phyloP scores from a whole-genome alignment of 2,329 filamentous ascomycete genomes.

The Pezicula carpinea region DNA sequence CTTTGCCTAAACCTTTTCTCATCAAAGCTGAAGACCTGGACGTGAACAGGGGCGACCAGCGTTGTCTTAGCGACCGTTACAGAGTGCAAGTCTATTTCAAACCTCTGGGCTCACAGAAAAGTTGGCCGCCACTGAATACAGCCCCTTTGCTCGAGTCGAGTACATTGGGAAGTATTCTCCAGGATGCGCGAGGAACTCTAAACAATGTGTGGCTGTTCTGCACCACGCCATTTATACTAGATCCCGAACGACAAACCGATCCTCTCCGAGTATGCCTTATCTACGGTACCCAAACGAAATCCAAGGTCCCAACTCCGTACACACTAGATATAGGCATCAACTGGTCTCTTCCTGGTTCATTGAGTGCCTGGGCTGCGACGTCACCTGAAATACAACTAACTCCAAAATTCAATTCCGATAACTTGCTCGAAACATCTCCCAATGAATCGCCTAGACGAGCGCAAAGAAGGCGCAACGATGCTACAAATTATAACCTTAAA shows the following conservation, averaged over 20 bases:
- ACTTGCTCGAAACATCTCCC: constrained; percentile 22
- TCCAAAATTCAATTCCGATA: not conserved
- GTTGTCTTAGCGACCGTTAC: constrained; percentile 18
- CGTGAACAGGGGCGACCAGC: constrained; percentile 11
- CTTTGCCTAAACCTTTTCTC: constrained; percentile 14
- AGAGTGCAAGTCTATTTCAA: constrained; percentile 13
- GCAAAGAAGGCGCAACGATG: constrained; percentile 16
- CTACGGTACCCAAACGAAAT: constrained; percentile 4
- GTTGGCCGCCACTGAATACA: constrained; percentile 20
- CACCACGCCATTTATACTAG: not conserved
- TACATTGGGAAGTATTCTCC: constrained; percentile 2
- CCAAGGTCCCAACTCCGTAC: constrained; percentile 1
- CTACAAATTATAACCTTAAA: constrained; percentile 52
- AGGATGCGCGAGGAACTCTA: not conserved
- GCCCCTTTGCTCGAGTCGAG: constrained; percentile 1
- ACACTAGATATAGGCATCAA: constrained; percentile 12
- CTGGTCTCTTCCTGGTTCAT: constrained; percentile 17
- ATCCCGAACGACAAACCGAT: constrained; percentile 6
- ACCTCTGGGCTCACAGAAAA: constrained; percentile 6
- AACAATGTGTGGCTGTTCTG: constrained; percentile 9
- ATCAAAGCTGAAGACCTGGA: constrained; percentile 14
- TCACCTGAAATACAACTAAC: too few relatives aligned
- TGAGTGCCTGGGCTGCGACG: not conserved
- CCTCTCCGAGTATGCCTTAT: constrained; percentile 6
- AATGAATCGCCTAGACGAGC: constrained; percentile 39